Percentiles rank a stretch among this genome's conserved stretches.
phyloP scores from a whole-genome alignment of 345 rosid species.

The Abelmoschus esculentus region DNA sequence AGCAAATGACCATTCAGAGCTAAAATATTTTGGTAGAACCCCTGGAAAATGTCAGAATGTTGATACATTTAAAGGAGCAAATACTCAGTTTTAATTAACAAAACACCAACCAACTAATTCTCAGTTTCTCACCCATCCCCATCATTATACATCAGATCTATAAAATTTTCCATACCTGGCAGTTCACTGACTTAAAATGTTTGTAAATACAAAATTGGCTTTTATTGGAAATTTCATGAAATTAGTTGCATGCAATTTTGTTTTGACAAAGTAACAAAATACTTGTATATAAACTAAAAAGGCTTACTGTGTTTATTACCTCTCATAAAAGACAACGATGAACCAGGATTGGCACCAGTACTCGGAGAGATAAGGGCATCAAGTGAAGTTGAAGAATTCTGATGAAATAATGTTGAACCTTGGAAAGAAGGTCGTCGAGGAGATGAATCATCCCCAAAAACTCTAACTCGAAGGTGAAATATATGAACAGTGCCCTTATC shows the following conservation, averaged over 20 bases:
- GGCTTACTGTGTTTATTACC: constrained; percentile 33
- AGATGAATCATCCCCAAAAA: constrained; percentile 57
- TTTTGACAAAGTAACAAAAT: background rate
- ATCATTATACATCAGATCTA: background rate
- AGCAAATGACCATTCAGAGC: constrained; percentile 97
- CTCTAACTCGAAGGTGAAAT: constrained; percentile 79
- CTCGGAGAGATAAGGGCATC: constrained; percentile 63
- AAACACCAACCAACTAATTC: background rate
- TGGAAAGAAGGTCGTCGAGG: constrained; percentile 27
- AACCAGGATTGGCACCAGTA: constrained; percentile 66
- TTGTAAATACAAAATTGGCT: background rate
- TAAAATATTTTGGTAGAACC: constrained; percentile 81
- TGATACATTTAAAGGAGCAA: background rate
- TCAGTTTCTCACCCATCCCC: background rate
- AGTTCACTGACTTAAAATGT: background rate
- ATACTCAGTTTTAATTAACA: background rate
- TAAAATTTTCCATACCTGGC: background rate
- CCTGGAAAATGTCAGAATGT: constrained; percentile 34
- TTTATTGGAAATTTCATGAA: background rate
- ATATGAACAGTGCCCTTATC: constrained; percentile 89
- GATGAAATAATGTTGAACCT: constrained; percentile 27
- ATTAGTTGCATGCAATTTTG: background rate
- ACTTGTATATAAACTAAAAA: background rate
- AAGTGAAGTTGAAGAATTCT: constrained; percentile 57
- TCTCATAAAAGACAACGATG: constrained; percentile 82